These are phyloP conservation scores for Fusarium chaquense DNA, from an alignment of 2,329 filamentous ascomycete species.

Conservation along the genomic window DNA sequence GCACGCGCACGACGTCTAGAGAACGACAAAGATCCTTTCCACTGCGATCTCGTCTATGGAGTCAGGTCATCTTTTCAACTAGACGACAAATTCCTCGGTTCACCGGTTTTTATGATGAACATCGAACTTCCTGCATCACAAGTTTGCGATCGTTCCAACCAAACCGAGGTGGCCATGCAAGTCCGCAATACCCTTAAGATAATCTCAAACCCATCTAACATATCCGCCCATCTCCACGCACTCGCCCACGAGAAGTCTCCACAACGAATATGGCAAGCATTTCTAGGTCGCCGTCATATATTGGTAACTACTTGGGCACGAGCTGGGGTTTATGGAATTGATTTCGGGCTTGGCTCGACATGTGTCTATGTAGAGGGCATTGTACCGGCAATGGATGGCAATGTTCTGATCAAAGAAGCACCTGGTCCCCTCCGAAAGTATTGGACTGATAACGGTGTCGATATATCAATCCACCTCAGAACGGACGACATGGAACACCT, in stretches of 20 bases:
- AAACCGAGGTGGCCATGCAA: neutral
- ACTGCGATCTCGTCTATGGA: conserved; percentile 44
- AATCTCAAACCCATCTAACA: neutral
- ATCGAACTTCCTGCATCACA: conserved; percentile 29
- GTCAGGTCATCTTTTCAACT: conserved; percentile 33
- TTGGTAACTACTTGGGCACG: conserved; percentile 47
- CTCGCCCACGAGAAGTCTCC: conserved; percentile 44
- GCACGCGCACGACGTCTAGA: conserved; percentile 33
- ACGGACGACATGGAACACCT: conserved; percentile 34
- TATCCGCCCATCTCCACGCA: conserved; percentile 37
- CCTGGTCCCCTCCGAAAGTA: neutral
- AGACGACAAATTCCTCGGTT: conserved; percentile 33
- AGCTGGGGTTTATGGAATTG: conserved; percentile 43
- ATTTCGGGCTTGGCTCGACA: conserved; percentile 39
- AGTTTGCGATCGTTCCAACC: neutral
- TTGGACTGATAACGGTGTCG: conserved; percentile 45
- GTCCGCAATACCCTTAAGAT: conserved; percentile 36
- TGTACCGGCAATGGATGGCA: conserved; percentile 41
- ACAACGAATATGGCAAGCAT: conserved; percentile 47
- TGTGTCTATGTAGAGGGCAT: conserved; percentile 42
- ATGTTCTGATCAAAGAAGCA: conserved; percentile 45
- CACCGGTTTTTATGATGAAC: conserved; percentile 44
- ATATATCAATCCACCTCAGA: conserved; percentile 38
- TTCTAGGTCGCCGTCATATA: conserved; percentile 42
- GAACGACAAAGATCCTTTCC: conserved; percentile 13